These are phyloP conservation scores for Penicillium vulpinum DNA, from an alignment of 2,329 filamentous ascomycete species.

Conservation along the genomic window DNA sequence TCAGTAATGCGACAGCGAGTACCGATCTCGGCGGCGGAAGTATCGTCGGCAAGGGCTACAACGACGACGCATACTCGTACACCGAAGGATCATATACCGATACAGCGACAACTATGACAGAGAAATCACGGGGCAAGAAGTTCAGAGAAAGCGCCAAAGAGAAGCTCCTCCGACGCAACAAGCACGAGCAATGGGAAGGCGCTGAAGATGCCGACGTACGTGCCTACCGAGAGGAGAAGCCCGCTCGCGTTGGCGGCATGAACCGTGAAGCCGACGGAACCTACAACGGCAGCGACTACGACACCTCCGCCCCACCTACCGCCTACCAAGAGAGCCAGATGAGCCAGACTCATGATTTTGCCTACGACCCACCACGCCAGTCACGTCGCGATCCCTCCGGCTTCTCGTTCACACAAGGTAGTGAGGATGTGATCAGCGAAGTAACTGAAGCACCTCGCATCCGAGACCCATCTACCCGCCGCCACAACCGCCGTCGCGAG, in stretches of 20 bases:
- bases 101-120: constrained; percentile 45
- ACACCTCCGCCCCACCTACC: constrained; percentile 63
- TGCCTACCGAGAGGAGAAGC: constrained; percentile 80
- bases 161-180: constrained; percentile 39
- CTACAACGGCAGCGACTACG: constrained; percentile 75
- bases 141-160: constrained; percentile 41
- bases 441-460: constrained; percentile 38
- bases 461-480: constrained; percentile 31
- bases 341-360: constrained; percentile 50
- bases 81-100: constrained; percentile 44
- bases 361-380: constrained; percentile 30
- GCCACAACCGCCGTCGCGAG: constrained; percentile 35
- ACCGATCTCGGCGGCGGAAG: constrained; percentile 87
- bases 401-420: constrained; percentile 54
- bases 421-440: constrained; percentile 45
- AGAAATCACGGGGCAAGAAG: constrained; percentile 27
- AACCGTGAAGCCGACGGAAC: constrained; percentile 80
- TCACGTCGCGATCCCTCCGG: constrained; percentile 34
- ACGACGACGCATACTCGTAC: constrained; percentile 62
- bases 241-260: constrained; percentile 83
- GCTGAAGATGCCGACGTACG: constrained; percentile 69
- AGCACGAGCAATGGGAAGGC: constrained; percentile 59
- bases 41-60: constrained; percentile 62
- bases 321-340: constrained; percentile 47
- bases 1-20: constrained; percentile 77